These are phyloP conservation scores for Eudorina sp. DNA, from an alignment of 139 green algal genomes.

Conservation along the genomic window DNA sequence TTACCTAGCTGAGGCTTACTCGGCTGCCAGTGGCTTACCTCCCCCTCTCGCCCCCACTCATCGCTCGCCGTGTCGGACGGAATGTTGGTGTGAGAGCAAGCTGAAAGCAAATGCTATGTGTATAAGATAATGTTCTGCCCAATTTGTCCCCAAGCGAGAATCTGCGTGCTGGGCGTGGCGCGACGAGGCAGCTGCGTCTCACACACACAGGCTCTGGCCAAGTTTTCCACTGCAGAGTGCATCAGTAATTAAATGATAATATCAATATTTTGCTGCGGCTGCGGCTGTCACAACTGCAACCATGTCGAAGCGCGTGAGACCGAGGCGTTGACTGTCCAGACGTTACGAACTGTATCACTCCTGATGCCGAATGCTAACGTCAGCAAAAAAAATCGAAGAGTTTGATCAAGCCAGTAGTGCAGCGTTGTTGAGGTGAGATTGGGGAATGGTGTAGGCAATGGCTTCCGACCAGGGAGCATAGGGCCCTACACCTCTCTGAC, in stretches of 20 bases:
- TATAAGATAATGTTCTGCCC: not conserved
- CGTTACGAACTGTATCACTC: too few relatives aligned
- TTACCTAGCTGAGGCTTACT: too few relatives aligned
- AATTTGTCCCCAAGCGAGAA: not conserved
- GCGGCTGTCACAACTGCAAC: too few relatives aligned
- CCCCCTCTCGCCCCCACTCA: not conserved
- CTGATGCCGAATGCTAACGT: too few relatives aligned
- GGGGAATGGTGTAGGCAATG: too few relatives aligned
- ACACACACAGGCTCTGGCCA: not conserved
- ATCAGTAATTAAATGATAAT: not conserved
- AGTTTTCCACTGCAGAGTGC: not conserved
- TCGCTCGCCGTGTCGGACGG: not conserved
- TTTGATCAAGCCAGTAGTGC: not conserved
- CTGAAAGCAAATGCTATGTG: not conserved
- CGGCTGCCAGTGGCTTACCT: too few relatives aligned
- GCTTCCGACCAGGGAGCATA: too few relatives aligned
- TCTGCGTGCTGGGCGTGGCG: not conserved
- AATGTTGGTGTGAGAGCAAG: not conserved
- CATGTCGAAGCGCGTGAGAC: not conserved
- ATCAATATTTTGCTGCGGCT: too few relatives aligned
- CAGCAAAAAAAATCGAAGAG: not conserved
- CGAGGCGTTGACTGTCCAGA: not conserved
- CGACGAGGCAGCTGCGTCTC: conserved; percentile 18
- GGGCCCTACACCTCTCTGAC: not conserved
- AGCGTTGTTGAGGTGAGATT: too few relatives aligned